Evolutionary conservation across 139 green algal species (phyloP), one percentile per base, ranked within the genome.

Genomic region (Picochlorum costavermella): DNA sequence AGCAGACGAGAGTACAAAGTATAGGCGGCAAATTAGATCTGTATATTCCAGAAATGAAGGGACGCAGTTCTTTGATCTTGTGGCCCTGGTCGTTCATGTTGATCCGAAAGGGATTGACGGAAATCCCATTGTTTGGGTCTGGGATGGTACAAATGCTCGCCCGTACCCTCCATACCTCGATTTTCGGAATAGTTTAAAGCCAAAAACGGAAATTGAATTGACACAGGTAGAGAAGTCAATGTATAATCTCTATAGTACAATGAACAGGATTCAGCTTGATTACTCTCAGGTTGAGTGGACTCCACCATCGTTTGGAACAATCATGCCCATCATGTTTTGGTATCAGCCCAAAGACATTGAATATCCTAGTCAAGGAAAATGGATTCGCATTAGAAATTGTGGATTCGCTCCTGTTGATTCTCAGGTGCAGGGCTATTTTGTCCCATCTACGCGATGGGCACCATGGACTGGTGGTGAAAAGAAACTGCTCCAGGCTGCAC

Each of bases 301-400:
- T 26, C 48, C 70, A 28, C 75, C 75, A 11, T 23, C 50, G 10
- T 23, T 80, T 20, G 75, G 75, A 6, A 82, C 72, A 16, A 44
- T 57, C 2, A 40, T 82, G 44, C 75, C 75, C 6, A 25, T 82
- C 26, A 33, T 81, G 13, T 36, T 80, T 26, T 56, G 37, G 10
- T 30, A 29, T 50, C 16, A 30, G 13, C 33, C 33, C 0, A 13
- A 13, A 25, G 30, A 30, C 9, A 56, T 51, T 45, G 31, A 51
- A 36, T 28, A 14, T 11, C 74, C 55, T 2, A 2, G 16, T 2
- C 53, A 51, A 28, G 72, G 72, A 40, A 29, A n/a, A 14, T 81
- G 72, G 72, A 55, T 80, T 5, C 80, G 79, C 46, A 40, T 82
- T n/a, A 63, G 72, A 29, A 82, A 82, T 67, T 33, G 74, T 28